Evolutionary conservation across 1,284 basidiomycete species (phyloP).

Genomic region (Ceratobasidium papillatum): DNA sequence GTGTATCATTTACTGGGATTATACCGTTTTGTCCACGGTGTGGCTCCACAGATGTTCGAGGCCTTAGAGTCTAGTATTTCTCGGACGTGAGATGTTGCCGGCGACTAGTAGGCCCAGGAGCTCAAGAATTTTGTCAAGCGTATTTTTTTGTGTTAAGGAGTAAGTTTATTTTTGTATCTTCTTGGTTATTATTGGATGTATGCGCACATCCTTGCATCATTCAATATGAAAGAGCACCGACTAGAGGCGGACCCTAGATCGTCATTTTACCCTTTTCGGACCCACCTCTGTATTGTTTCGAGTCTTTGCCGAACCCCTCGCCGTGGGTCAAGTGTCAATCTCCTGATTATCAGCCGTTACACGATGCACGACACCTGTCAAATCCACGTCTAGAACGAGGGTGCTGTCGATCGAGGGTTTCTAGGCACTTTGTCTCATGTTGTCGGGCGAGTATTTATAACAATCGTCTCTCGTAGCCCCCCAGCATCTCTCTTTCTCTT

Average conservation of each 20-base stretch:
- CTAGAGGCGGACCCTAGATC: not conserved
- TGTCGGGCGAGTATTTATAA: slow-evolving; percentile 15
- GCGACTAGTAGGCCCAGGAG: not conserved
- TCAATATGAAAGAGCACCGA: not conserved
- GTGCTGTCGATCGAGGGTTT: not conserved
- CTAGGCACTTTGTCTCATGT: not conserved
- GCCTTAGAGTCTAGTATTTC: not conserved
- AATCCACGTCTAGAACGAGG: slow-evolving; percentile 32
- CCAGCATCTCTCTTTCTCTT: not conserved
- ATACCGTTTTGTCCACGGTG: not conserved
- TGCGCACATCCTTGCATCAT: not conserved
- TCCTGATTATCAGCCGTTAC: not conserved
- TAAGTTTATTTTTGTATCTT: not conserved
- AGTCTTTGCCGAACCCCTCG: not conserved
- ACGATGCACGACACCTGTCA: slow-evolving; percentile 1
- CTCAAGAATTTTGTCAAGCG: not conserved
- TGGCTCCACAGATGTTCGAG: slow-evolving; percentile 5
- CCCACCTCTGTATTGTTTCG: not conserved
- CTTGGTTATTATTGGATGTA: not conserved
- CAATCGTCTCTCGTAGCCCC: not conserved
- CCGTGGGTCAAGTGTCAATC: not conserved
- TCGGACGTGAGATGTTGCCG: not conserved
- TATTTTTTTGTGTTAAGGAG: not conserved
- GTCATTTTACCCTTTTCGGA: slow-evolving; percentile 14
- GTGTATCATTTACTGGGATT: slow-evolving; percentile 16